These are phyloP conservation scores for Crithidia sp. DNA, from an alignment of 208 protist genomes.

Conservation along the genomic window DNA sequence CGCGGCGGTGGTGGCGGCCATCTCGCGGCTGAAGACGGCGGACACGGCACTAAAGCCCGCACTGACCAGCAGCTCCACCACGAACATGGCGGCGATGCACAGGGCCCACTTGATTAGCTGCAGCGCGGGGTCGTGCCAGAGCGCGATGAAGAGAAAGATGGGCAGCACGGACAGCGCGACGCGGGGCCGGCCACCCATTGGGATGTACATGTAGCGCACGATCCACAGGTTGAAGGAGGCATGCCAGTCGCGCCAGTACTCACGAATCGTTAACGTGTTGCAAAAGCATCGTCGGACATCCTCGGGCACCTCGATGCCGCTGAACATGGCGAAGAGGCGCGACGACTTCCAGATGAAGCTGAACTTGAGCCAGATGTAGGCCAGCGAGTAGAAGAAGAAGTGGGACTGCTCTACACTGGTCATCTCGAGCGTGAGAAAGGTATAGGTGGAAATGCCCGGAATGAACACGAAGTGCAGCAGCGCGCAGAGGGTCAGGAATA, in stretches of 20 bases:
- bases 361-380: constrained; percentile 93
- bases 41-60: constrained; percentile 24
- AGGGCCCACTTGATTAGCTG: constrained; percentile 76
- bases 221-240: constrained; percentile 94
- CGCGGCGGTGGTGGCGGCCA: constrained; percentile 10
- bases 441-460: constrained; percentile 46
- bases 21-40: constrained; percentile 27
- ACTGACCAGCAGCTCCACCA: constrained; percentile 56
- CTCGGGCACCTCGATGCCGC: constrained; percentile 88
- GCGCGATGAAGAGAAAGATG: constrained; percentile 93
- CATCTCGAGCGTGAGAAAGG: constrained; percentile 80
- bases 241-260: constrained; percentile 95
- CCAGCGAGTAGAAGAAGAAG: constrained; percentile 61
- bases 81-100: constrained; percentile 56
- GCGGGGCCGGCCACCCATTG: constrained; percentile 74
- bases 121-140: constrained; percentile 93
- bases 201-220: constrained; percentile 95
- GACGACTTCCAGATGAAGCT: constrained; percentile 90
- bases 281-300: constrained; percentile 91
- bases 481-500: constrained; percentile 26
- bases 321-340: constrained; percentile 73
- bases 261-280: constrained; percentile 82
- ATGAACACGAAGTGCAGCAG: constrained; percentile 63
- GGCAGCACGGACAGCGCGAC: constrained; percentile 75
- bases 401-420: constrained; percentile 82